A percentile compares a stretch with the other conserved stretches of the same genome.
These are phyloP conservation scores for Fraxinus angustifolia DNA, from an alignment of 305 asterid species.

Conservation along the genomic window DNA sequence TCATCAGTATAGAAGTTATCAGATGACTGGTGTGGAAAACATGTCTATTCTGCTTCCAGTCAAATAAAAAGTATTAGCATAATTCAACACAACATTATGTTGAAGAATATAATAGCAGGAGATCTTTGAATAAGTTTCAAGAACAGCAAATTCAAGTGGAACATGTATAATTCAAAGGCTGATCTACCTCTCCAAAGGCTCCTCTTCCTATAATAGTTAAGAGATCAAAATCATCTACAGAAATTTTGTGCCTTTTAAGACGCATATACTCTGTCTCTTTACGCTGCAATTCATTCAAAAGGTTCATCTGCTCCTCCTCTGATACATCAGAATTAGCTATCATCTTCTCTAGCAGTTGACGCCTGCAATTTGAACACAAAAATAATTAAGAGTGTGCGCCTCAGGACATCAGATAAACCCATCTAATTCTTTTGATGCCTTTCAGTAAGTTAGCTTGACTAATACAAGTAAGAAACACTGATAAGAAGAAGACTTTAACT, in stretches of 20 bases:
- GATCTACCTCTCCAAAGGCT: conserved; percentile 80
- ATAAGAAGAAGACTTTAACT: background rate
- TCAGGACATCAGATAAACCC: background rate
- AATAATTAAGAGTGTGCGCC: background rate
- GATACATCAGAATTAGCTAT: conserved; percentile 51
- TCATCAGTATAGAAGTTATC: background rate
- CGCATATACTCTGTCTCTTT: conserved; percentile 76
- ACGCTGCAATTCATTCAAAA: conserved; percentile 63
- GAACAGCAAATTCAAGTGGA: background rate
- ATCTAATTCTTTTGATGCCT: background rate
- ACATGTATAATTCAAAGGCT: background rate
- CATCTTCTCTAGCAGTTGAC: conserved; percentile 49
- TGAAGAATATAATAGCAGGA: background rate
- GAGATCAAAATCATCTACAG: conserved; percentile 72
- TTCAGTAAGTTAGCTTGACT: background rate
- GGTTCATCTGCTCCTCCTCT: conserved; percentile 59
- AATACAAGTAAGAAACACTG: background rate
- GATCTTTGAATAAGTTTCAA: conserved; percentile 2
- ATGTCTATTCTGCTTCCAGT: background rate
- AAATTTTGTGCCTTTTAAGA: conserved; percentile 66
- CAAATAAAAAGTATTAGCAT: background rate
- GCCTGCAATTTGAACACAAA: conserved; percentile 43
- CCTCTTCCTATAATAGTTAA: conserved; percentile 76
- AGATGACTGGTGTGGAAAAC: background rate
- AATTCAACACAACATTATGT: background rate